Evolutionary conservation across 1,284 basidiomycete genomes (phyloP), one percentile per base, ranked within the genome.

Genomic region (Veloporphyrellus conicus): DNA sequence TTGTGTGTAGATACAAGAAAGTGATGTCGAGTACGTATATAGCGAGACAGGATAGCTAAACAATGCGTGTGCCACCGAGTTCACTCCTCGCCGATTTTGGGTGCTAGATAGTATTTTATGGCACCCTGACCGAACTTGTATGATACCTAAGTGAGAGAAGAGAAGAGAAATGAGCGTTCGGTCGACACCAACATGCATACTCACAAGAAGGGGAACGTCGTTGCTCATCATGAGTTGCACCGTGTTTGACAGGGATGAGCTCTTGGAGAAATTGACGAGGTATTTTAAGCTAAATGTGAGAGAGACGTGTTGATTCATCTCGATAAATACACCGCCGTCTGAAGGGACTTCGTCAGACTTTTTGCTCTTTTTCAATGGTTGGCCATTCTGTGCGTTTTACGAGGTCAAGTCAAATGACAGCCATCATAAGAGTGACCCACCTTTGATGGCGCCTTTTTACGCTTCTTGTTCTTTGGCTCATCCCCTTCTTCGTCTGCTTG

Each of bases 241-340:
- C 22, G 76, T 78, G 54, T 77, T 77, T 14, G 84, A 81, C 32
- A 99, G 72, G 16, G 85, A 79, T 0, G 88, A 77, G 53, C 90
- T 92, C 78, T 98, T 99, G 51, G 93, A 84, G 68, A 99, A 99
- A 75, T 97, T 97, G 68, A 89, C 83, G 25, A 99, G 83, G 71
- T 99, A 99, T 71, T 99, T 98, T 63, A 98, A 78, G 31, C 90
- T 93, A 74, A 99, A 99, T 2, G 93, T 98, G 47, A 99, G 76
- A 34, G 84, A 85, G 56, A 99, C 95, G 57, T 90, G 84, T 68
- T 65, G 53, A 64, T 92, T 90, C 76, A 95, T 86, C 69, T 90
- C 83, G 63, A 97, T 90, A 54, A 73, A 70, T 46, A 95, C 87
- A 41, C 79, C 82, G 41, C 74, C 78, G 8, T 68, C 64, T 1